Conservation (phyloP, 371 early-diverging fungal genomes). For the Haplosporangium sp. region DNA sequence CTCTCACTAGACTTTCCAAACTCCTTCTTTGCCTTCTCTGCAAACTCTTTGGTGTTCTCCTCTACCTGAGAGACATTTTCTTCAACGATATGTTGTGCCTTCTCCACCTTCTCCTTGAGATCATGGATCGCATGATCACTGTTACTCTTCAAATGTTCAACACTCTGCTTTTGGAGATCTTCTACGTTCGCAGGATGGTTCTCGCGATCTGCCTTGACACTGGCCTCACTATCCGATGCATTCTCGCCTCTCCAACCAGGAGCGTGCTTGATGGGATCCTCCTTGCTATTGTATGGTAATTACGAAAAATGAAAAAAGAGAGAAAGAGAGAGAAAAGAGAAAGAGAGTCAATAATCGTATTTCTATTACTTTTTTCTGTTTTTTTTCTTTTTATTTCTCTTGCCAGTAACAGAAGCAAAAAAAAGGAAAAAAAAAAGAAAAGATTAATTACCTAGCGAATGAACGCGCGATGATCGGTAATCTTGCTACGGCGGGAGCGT, state of each 20-base stretch:
- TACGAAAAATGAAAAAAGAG: too few relatives aligned
- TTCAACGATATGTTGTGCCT: not conserved
- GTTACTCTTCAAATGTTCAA: constrained; percentile 19
- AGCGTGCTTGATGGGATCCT: constrained; percentile 35
- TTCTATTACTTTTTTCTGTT: too few relatives aligned
- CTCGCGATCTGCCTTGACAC: constrained; percentile 34
- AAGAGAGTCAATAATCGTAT: not conserved
- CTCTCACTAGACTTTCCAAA: constrained; percentile 9
- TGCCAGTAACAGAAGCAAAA: too few relatives aligned
- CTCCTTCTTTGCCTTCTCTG: not conserved
- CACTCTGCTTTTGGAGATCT: constrained; percentile 26
- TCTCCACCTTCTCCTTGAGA: constrained; percentile 21
- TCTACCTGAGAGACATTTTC: not conserved
- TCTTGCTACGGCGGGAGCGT: constrained; percentile 9
- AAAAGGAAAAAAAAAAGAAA: too few relatives aligned
- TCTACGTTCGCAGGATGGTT: constrained; percentile 9
- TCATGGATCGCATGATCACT: constrained; percentile 4
- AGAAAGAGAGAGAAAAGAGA: not conserved
- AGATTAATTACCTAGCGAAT: constrained; percentile 12
- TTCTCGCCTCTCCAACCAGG: constrained; percentile 56
- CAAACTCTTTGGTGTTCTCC: constrained; percentile 5
- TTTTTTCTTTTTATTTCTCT: too few relatives aligned
- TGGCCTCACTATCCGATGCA: constrained; percentile 56
- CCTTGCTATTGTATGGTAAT: not conserved
- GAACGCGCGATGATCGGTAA: constrained; percentile 18